Evolutionary conservation across 73 alveolate genomes (phyloP), one percentile per base, ranked within the genome.

Genomic region (Breviolum minutum): DNA sequence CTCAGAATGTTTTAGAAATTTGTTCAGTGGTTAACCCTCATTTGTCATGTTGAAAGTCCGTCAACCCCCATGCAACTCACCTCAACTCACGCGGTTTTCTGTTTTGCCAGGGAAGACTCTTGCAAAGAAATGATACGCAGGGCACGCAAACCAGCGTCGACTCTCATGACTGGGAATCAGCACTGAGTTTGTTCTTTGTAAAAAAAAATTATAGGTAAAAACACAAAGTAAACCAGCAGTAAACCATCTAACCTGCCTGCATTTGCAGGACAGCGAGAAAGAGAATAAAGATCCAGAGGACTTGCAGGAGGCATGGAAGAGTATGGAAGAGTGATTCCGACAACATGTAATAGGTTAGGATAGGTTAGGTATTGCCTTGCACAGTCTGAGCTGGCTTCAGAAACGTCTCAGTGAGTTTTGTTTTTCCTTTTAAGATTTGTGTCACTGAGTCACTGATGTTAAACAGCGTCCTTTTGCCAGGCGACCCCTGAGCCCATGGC

Each of bases 201-300:
- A 17, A 12, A 30, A 62, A 63, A n/a, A 5, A 11, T 26, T 86
- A n/a, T n/a, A n/a, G n/a, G n/a, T n/a, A n/a, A n/a, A n/a, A n/a
- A n/a, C n/a, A n/a, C n/a, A 16, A n/a, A 24, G 77, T 68, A 40
- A 61, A n/a, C 16, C 63, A 26, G 26, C 11, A 7, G 2, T 77
- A 29, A 11, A 77, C 30, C 63, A 11, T n/a, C 87, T 77, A 11
- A 8, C 63, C 16, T 13, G 27, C 27, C 63, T 9, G 61, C 14
- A 86, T 11, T 27, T 61, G 20, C 81, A 92, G 98, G 98, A 92
- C 91, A 74, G 98, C 80, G 66, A 62, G 32, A 48, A 74, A 60
- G 98, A 92, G 98, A 92, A 92, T 90, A 92, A 92, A 61, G 90
- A 79, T 48, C 98, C 98, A 16, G 98, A 76, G 6, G 91, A 92